Percentiles rank a stretch among this genome's conserved stretches.
phyloP scores from a whole-genome alignment of 2,329 filamentous ascomycete genomes.

The Westerdykella ornata region DNA sequence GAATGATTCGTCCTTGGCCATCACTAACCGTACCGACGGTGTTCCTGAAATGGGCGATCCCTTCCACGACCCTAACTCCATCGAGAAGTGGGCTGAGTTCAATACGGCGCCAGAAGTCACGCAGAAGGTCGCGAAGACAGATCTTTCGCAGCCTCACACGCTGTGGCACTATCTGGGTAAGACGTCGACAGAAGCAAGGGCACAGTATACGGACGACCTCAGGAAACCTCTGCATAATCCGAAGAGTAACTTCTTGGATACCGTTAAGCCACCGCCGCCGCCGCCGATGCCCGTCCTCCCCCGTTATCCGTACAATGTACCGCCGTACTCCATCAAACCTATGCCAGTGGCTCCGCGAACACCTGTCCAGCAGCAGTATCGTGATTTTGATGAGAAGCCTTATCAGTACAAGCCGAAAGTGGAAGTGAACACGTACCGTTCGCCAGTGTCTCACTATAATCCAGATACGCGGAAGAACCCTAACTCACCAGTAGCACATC shows the following conservation, averaged over 20 bases:
- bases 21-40: conserved; percentile 45
- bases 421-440: conserved; percentile 19
- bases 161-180: conserved; percentile 85
- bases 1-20: conserved; percentile 40
- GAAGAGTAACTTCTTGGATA: conserved; percentile 66
- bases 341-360: conserved; percentile 27
- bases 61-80: conserved; percentile 43
- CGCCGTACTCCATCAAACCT: conserved; percentile 44
- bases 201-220: conserved; percentile 81
- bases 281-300: conserved; percentile 24
- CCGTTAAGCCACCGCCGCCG: conserved; percentile 45
- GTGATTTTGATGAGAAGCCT: conserved; percentile 13
- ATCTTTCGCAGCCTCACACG: conserved; percentile 65
- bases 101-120: conserved; percentile 45
- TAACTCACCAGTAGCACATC: conserved; percentile 35
- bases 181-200: conserved; percentile 80
- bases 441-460: conserved; percentile 23
- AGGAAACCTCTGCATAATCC: conserved; percentile 55
- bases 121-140: conserved; percentile 57
- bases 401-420: conserved; percentile 33
- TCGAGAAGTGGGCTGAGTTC: conserved; percentile 60
- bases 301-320: conserved; percentile 24
- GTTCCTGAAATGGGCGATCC: conserved; percentile 43
- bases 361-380: conserved; percentile 23
- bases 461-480: conserved; percentile 33